phyloP scores from a whole-genome alignment of 139 green algal species.

The Chlorella sp. region DNA sequence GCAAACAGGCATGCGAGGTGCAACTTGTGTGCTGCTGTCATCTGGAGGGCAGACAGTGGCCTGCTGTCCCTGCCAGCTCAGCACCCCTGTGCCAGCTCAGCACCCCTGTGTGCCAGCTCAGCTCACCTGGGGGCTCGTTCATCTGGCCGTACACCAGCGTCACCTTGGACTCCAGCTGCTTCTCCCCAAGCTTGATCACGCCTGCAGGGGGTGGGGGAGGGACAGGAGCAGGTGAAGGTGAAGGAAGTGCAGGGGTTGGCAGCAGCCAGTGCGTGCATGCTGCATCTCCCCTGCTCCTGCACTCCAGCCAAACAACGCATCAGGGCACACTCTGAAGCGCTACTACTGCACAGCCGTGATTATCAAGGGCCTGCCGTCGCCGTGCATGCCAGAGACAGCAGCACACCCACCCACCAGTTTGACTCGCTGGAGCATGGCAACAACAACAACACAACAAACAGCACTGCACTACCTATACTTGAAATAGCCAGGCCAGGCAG shows the following conservation, averaged over 20 bases:
- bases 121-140: slow-evolving; percentile 94
- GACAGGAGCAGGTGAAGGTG: background rate
- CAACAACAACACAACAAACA: no score
- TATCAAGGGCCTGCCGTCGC: no score
- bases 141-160: slow-evolving; percentile 99
- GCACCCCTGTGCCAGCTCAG: background rate
- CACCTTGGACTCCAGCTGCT: slow-evolving; percentile 95
- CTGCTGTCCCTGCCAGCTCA: no score
- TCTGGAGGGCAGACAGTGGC: no score
- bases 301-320: background rate
- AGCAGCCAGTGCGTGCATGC: background rate
- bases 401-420: no score
- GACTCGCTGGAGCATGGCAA: no score
- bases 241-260: background rate
- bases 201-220: background rate
- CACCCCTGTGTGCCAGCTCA: background rate
- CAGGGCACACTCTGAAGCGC: background rate
- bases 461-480: background rate
- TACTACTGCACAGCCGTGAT: no score
- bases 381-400: background rate
- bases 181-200: slow-evolving; percentile 97
- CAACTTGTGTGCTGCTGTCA: no score
- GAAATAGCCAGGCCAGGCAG: background rate
- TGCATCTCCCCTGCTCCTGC: background rate
- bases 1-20: no score